Conservation (phyloP, 2,329 filamentous ascomycete genomes). For the Cylindrodendrum hubeiense region DNA sequence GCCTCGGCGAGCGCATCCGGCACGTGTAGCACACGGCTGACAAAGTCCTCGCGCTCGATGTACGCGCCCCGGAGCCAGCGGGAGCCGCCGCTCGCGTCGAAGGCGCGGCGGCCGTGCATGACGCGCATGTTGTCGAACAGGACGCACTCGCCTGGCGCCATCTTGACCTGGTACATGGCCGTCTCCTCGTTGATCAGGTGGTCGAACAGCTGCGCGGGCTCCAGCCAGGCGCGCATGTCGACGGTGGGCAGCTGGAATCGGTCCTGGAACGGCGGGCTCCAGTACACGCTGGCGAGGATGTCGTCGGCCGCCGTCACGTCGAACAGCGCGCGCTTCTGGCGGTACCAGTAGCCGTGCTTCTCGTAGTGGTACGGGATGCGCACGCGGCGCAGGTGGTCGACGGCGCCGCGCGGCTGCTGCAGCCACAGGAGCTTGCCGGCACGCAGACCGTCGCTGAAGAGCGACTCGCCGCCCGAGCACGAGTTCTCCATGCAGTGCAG, state of each 20-base stretch:
- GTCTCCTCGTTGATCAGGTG: constrained; percentile 66
- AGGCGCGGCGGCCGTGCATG: constrained; percentile 85
- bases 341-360: constrained; percentile 74
- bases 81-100: constrained; percentile 74
- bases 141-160: constrained; percentile 87
- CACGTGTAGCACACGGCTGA: constrained; percentile 50
- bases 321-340: constrained; percentile 68
- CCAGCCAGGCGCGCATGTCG: constrained; percentile 57
- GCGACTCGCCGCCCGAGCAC: constrained; percentile 82
- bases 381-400: constrained; percentile 55
- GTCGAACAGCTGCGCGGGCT: constrained; percentile 68
- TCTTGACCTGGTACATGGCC: constrained; percentile 76
- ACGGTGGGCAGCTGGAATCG: constrained; percentile 51
- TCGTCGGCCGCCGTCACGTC: constrained; percentile 38
- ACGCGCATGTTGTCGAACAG: constrained; percentile 92
- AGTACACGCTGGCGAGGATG: constrained; percentile 57
- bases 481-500: constrained; percentile 90
- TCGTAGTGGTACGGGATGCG: constrained; percentile 76
- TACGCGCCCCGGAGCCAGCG: constrained; percentile 91
- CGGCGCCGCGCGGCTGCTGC: constrained; percentile 33
- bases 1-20: constrained; percentile 43
- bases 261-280: constrained; percentile 85
- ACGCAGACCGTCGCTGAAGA: constrained; percentile 83
- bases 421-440: constrained; percentile 61
- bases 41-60: constrained; percentile 67